Evolutionary conservation across 2,329 filamentous ascomycete species (phyloP).

Genomic region (Pseudogymnoascus sp.): DNA sequence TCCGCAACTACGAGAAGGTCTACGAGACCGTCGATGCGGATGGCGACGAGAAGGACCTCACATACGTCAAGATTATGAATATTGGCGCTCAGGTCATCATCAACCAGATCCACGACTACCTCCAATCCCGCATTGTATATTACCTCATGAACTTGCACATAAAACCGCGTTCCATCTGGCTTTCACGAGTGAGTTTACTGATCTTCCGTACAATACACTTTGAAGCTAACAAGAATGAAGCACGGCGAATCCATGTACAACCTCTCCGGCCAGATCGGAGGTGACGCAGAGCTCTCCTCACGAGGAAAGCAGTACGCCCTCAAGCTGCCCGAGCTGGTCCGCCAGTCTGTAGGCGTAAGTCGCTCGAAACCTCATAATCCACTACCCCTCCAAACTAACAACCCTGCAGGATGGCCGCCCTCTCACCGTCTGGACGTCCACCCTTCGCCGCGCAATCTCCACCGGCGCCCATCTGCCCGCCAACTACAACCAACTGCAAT

Average conservation of each 20-base stretch:
- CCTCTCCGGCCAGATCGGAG: slow-evolving; percentile 81
- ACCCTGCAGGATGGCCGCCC: slow-evolving; percentile 42
- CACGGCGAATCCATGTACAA: slow-evolving; percentile 95
- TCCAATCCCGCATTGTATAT: slow-evolving; percentile 93
- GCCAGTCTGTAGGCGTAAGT: slow-evolving; percentile 75
- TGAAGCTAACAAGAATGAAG: slow-evolving; percentile 36
- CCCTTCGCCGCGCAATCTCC: slow-evolving; percentile 76
- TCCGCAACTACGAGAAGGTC: slow-evolving; percentile 93
- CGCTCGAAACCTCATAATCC: slow-evolving; percentile 11
- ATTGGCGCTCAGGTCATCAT: slow-evolving; percentile 95
- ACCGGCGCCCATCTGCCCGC: slow-evolving; percentile 75
- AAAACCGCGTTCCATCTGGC: slow-evolving; percentile 90
- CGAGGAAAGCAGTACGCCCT: slow-evolving; percentile 82
- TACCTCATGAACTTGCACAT: slow-evolving; percentile 99
- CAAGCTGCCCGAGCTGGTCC: slow-evolving; percentile 75
- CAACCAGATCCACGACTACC: slow-evolving; percentile 93
- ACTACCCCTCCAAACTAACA: slow-evolving; percentile 10
- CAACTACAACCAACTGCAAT: slow-evolving; percentile 88
- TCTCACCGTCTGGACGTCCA: slow-evolving; percentile 68
- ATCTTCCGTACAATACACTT: neutral
- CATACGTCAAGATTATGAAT: slow-evolving; percentile 96
- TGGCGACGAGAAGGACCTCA: slow-evolving; percentile 69
- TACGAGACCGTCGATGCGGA: slow-evolving; percentile 86
- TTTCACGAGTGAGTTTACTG: slow-evolving; percentile 64
- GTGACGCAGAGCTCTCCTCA: slow-evolving; percentile 77